Evolutionary conservation across 2,329 filamentous ascomycete species (phyloP).

Genomic region (Neonectria punicea): DNA sequence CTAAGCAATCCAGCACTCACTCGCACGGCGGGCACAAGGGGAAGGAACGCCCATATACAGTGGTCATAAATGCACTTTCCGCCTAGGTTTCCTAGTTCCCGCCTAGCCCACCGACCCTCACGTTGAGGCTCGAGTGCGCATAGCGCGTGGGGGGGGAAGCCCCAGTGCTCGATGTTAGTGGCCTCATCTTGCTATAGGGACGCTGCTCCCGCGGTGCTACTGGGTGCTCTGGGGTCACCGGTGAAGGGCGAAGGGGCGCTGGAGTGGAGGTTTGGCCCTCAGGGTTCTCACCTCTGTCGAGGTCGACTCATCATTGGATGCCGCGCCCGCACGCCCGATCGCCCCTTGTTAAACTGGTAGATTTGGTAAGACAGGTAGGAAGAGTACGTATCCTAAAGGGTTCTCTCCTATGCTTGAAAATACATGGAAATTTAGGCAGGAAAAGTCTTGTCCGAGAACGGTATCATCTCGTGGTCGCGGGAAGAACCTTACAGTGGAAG

Average conservation of each 20-base stretch:
- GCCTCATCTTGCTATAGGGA: constrained; percentile 7
- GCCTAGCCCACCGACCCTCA: background rate
- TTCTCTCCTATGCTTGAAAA: background rate
- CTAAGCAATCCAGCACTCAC: background rate
- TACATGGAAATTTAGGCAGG: background rate
- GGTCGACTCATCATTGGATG: constrained; percentile 32
- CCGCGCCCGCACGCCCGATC: constrained; percentile 17
- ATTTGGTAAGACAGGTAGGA: constrained; percentile 5
- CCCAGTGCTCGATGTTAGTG: constrained; percentile 17
- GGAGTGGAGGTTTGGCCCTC: constrained; percentile 37
- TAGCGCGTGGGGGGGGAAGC: constrained; percentile 12
- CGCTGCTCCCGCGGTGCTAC: constrained; percentile 1
- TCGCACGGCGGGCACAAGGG: constrained; percentile 4
- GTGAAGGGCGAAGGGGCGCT: constrained; percentile 22
- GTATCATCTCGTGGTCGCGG: background rate
- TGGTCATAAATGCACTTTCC: constrained; percentile 5
- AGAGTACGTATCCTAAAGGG: background rate
- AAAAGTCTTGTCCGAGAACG: background rate
- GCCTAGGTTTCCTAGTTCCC: background rate
- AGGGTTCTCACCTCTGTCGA: constrained; percentile 40
- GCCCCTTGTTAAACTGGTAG: constrained; percentile 16
- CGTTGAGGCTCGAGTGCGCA: background rate
- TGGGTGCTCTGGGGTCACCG: constrained; percentile 11
- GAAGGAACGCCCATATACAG: constrained; percentile 5
- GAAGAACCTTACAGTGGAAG: background rate